Evolutionary conservation across 352 stramenopile genomes (phyloP).

Genomic region (Pythium coloratum): DNA sequence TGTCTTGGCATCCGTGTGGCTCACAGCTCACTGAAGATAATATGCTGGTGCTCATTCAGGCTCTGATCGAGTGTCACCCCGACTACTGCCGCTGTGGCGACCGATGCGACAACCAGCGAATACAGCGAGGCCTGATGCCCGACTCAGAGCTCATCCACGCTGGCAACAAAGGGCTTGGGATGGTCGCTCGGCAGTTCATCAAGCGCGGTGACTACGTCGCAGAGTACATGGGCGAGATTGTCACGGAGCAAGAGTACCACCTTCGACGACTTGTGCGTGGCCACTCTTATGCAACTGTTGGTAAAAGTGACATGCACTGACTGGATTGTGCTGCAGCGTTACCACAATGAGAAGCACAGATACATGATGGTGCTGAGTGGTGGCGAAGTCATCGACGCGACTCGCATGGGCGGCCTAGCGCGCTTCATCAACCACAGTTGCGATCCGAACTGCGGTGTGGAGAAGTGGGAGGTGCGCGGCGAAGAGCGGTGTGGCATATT

Average conservation of each 20-base stretch:
- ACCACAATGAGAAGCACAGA: constrained; percentile 81
- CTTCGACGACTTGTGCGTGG: constrained; percentile 64
- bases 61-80: constrained; percentile 64
- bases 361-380: constrained; percentile 88
- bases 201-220: constrained; percentile 63
- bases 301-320: not conserved
- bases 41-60: constrained; percentile 25
- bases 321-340: constrained; percentile 35
- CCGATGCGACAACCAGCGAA: constrained; percentile 73
- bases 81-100: constrained; percentile 64
- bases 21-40: not conserved
- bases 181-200: constrained; percentile 51
- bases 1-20: too few relatives aligned
- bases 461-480: constrained; percentile 93
- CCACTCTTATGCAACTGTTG: too few relatives aligned
- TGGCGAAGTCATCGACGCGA: constrained; percentile 88
- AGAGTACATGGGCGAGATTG: constrained; percentile 86
- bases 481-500: constrained; percentile 96
- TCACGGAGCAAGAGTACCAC: constrained; percentile 83
- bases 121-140: constrained; percentile 65
- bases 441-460: constrained; percentile 91
- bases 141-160: constrained; percentile 49
- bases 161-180: constrained; percentile 62
- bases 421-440: constrained; percentile 97
- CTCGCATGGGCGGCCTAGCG: constrained; percentile 88